phyloP scores from a whole-genome alignment of 768 basidiomycete species.

The Rickenella mellea region DNA sequence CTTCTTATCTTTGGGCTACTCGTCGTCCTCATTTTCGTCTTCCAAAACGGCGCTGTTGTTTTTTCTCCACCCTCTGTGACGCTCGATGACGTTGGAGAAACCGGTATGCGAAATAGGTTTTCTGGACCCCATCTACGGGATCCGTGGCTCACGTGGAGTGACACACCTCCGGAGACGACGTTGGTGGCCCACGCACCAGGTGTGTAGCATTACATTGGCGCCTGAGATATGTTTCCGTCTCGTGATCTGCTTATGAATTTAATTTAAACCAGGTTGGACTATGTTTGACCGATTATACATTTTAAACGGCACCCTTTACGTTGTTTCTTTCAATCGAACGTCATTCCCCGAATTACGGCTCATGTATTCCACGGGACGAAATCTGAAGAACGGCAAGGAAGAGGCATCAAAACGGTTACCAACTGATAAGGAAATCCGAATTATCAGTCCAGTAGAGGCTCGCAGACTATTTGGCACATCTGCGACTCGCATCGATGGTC shows the following conservation, averaged over 20 bases:
- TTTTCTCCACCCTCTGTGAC: conserved; percentile 16
- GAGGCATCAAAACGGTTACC: conserved; percentile 56
- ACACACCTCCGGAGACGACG: conserved; percentile 44
- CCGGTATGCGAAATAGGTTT: conserved; percentile 2
- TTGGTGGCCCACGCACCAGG: conserved; percentile 73
- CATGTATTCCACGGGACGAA: conserved; percentile 63
- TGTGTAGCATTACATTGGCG: conserved; percentile 21
- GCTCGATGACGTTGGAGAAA: conserved; percentile 5
- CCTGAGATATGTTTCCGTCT: neutral
- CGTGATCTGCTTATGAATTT: conserved; percentile 7
- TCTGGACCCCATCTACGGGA: conserved; percentile 12
- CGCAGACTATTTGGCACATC: conserved; percentile 55
- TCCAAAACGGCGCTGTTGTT: conserved; percentile 17
- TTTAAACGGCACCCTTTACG: conserved; percentile 70
- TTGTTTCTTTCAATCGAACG: conserved; percentile 68
- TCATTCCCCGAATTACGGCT: conserved; percentile 62
- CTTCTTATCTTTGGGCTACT: conserved; percentile 41
- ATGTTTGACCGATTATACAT: conserved; percentile 79
- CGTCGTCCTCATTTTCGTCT: conserved; percentile 33
- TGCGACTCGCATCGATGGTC: conserved; percentile 66
- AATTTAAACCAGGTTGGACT: conserved; percentile 63
- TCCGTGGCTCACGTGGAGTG: conserved; percentile 27
- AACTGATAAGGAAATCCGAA: conserved; percentile 66
- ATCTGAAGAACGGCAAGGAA: conserved; percentile 47
- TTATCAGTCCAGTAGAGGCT: conserved; percentile 65